Base-by-base conservation (phyloP, 2,329 filamentous ascomycete genomes). In the Penicillium sp. region DNA sequence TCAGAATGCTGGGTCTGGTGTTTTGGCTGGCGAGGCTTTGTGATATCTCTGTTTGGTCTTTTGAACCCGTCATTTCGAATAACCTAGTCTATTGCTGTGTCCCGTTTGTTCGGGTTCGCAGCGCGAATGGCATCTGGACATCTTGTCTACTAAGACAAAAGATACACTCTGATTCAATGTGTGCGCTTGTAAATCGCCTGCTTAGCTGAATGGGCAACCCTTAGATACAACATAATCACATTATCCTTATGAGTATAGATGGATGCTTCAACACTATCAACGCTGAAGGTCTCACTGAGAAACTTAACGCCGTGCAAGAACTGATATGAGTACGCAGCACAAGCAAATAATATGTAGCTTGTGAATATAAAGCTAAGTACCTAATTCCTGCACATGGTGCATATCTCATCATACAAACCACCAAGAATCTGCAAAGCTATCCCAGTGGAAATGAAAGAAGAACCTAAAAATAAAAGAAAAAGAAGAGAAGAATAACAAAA, bases 91-190 rank as follows among this genome's bases (percentile, higher is more conserved):
- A 47, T 27, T 41, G 38, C 53, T 34, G 52, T 62, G 62, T 46
- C 62, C 62, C 62, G 62, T 64, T 64, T 51, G 50, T 57, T 64
- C 62, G 62, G 62, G 61, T 56, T 43, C 53, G 55, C 52, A 48
- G 59, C 46, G 26, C 55, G 55, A 54, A 59, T 55, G 56, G 39
- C 53, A 58, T 56, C 56, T 57, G 47, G 51, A 40, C 53, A 52
- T 45, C 57, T 56, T 54, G 55, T 55, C 55, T 52, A 42, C 56
- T 55, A 48, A 51, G 35, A 41, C 23, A 60, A 53, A 62, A 55
- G 54, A 53, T 18, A 55, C 53, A 51, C 39, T 18, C 16, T n/a
- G 26, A 13, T 30, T n/a, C 18, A 23, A 2, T 23, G 19, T 16
- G 10, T 19, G 36, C 13, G 18, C 4, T 7, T 18, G 10, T 42